A percentile compares a stretch with the other conserved stretches of the same genome.
These are phyloP conservation scores for Epichloe festucae DNA, from an alignment of 2,329 filamentous ascomycete species.

Conservation along the genomic window DNA sequence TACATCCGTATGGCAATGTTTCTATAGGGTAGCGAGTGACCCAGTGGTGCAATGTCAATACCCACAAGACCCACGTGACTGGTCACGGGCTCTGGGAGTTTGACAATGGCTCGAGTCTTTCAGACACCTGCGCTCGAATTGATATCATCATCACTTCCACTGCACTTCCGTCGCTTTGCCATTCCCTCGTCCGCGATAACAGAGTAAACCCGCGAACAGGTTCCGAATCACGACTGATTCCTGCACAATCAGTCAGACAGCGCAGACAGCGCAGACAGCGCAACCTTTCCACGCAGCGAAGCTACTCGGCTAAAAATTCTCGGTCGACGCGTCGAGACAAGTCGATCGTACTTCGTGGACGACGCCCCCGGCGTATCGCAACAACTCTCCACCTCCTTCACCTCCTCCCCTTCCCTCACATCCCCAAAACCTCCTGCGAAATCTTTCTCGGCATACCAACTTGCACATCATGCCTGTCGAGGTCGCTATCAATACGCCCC, in stretches of 20 bases:
- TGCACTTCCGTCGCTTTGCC: neutral
- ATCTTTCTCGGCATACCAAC: neutral
- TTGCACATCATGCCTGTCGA: conserved; percentile 58
- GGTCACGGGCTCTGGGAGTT: neutral
- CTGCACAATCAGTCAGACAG: neutral
- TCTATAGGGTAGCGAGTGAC: too few relatives aligned
- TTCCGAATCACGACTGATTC: neutral
- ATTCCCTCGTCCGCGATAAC: neutral
- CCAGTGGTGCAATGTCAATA: too few relatives aligned
- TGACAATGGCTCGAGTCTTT: neutral
- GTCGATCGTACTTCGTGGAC: neutral
- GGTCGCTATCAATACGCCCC: conserved; percentile 62
- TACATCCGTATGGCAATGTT: too few relatives aligned
- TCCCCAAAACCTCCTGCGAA: neutral
- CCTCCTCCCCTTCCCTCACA: neutral
- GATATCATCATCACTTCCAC: neutral
- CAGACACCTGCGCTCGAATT: neutral
- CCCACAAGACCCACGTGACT: neutral
- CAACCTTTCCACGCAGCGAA: neutral
- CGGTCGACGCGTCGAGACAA: conserved; percentile 1
- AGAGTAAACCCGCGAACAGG: neutral
- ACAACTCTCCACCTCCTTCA: neutral
- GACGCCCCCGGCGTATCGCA: conserved; percentile 6
- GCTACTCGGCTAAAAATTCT: neutral
- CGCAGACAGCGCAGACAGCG: neutral